These are phyloP conservation scores for Umbilicus rupestris DNA, from an alignment of 164 flowering plant genomes.

Conservation along the genomic window DNA sequence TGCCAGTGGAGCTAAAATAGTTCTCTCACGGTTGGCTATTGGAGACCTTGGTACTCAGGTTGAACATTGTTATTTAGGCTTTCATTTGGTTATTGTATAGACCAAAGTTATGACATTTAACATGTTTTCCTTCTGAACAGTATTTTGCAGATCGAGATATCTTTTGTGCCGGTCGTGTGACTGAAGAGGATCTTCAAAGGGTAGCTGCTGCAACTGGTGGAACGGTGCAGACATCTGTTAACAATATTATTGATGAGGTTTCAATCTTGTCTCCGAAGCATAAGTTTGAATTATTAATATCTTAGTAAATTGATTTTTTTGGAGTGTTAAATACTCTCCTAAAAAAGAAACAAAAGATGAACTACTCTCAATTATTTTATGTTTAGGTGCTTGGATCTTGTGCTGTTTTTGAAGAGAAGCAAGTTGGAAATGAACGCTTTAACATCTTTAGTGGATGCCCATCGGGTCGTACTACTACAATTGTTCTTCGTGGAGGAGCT, in stretches of 20 bases:
- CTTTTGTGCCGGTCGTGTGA: slow-evolving; percentile 98
- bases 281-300: not conserved
- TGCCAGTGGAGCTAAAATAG: slow-evolving; percentile 88
- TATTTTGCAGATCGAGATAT: slow-evolving; percentile 99
- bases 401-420: slow-evolving; percentile 89
- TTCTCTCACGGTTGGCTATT: slow-evolving; percentile 90
- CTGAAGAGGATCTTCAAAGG: slow-evolving; percentile 89
- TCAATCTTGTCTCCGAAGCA: not conserved
- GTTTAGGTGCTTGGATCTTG: slow-evolving; percentile 88
- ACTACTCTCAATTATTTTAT: not conserved
- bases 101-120: not conserved
- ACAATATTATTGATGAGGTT: slow-evolving; percentile 90
- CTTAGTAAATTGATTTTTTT: not conserved
- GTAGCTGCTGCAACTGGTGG: slow-evolving; percentile 99
- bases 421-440: slow-evolving; percentile 95
- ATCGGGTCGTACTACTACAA: slow-evolving; percentile 83
- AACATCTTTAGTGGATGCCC: slow-evolving; percentile 97
- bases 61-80: not conserved
- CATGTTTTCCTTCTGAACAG: slow-evolving; percentile 30
- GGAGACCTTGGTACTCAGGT: slow-evolving; percentile 99
- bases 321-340: not conserved
- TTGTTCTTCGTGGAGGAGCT: slow-evolving; percentile 99
- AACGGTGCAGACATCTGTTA: slow-evolving; percentile 92
- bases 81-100: not conserved
- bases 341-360: not conserved